A percentile compares a stretch with the other conserved stretches of the same genome.
These are phyloP conservation scores for Arabis hirsuta DNA, from an alignment of 345 rosid genomes.

Conservation along the genomic window DNA sequence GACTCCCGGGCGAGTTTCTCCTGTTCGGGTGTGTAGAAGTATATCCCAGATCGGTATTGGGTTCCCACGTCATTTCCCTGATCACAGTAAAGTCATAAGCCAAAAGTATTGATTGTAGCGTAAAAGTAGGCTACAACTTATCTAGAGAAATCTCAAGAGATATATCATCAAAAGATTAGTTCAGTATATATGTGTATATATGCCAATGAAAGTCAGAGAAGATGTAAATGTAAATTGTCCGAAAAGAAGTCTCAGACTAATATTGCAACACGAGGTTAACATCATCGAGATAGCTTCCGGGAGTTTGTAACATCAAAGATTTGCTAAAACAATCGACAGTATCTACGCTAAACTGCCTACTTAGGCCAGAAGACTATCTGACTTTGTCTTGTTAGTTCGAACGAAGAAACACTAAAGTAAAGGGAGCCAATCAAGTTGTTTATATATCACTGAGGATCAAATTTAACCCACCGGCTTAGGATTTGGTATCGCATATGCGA, in stretches of 20 bases:
- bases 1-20: constrained; percentile 77
- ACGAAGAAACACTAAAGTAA: not conserved
- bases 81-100: not conserved
- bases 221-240: not conserved
- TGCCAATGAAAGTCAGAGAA: not conserved
- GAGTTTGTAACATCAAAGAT: constrained; percentile 1
- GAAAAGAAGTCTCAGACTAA: not conserved
- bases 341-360: no score
- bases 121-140: not conserved
- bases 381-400: not conserved
- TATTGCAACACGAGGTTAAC: not conserved
- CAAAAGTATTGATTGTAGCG: not conserved
- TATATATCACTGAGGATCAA: not conserved
- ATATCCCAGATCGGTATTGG: constrained; percentile 90
- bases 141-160: not conserved
- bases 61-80: constrained; percentile 97
- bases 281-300: not conserved
- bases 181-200: not conserved
- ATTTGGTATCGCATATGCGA: not conserved
- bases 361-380: not conserved
- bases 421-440: not conserved
- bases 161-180: not conserved
- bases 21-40: constrained; percentile 77
- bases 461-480: not conserved
- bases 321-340: not conserved